Evolutionary conservation across 1,284 basidiomycete species (phyloP).

Genomic region (Abortiporus biennis): DNA sequence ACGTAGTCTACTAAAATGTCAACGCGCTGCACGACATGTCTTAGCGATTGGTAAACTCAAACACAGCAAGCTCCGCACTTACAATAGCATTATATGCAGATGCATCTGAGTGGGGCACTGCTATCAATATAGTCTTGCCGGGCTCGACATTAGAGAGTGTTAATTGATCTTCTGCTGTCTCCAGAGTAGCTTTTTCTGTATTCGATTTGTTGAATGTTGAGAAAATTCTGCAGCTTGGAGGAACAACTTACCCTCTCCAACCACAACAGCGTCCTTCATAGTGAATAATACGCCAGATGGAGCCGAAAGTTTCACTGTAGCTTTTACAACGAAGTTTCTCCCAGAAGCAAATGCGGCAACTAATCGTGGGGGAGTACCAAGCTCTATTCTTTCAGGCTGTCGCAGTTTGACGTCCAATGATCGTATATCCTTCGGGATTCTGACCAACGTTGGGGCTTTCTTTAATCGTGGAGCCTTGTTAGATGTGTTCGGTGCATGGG

Average conservation of each 20-base stretch:
- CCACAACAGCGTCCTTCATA: slow-evolving; percentile 36
- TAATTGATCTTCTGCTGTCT: slow-evolving; percentile 37
- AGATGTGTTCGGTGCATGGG: slow-evolving; percentile 25
- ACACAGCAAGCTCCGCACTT: slow-evolving; percentile 6
- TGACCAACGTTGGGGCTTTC: slow-evolving; percentile 36
- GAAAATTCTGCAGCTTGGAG: slow-evolving; percentile 1
- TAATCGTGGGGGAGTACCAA: slow-evolving; percentile 52
- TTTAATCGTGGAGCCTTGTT: slow-evolving; percentile 21
- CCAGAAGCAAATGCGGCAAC: slow-evolving; percentile 56
- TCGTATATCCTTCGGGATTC: slow-evolving; percentile 51
- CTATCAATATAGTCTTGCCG: slow-evolving; percentile 39
- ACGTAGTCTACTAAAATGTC: slow-evolving; percentile 54
- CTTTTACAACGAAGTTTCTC: slow-evolving; percentile 52
- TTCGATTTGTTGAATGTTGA: slow-evolving; percentile 4
- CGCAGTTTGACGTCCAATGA: slow-evolving; percentile 55
- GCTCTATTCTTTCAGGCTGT: slow-evolving; percentile 63
- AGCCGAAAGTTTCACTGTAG: slow-evolving; percentile 46
- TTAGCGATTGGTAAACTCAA: no score
- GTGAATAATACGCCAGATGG: slow-evolving; percentile 47
- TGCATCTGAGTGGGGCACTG: slow-evolving; percentile 57
- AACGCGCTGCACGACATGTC: slow-evolving; percentile 63
- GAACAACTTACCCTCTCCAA: slow-evolving; percentile 35
- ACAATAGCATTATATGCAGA: slow-evolving; percentile 55
- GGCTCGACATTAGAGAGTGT: slow-evolving; percentile 40
- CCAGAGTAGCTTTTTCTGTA: slow-evolving; percentile 15